Conservation (phyloP, 306 rosid genomes). For the Trichosanthes cucumerina region DNA sequence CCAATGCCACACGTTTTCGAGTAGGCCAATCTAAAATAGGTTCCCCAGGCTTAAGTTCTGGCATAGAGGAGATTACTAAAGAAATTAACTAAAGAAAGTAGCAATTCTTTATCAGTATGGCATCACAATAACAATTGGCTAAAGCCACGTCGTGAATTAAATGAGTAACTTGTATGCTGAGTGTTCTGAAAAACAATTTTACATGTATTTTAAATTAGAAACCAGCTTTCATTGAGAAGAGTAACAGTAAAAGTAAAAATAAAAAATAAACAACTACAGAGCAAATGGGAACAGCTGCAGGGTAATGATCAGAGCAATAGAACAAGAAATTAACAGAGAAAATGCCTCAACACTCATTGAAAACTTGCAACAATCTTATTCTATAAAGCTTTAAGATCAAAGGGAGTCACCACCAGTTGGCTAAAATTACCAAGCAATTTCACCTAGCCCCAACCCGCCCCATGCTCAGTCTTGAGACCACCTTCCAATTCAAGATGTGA, state of each 20-base stretch:
- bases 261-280: background rate
- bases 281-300: background rate
- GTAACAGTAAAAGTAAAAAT: background rate
- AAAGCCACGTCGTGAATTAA: background rate
- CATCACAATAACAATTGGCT: background rate
- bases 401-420: background rate
- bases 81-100: background rate
- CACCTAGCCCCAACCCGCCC: background rate
- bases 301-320: background rate
- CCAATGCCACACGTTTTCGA: slow-evolving; percentile 80
- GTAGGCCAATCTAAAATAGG: slow-evolving; percentile 75
- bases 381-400: background rate
- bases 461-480: too few relatives aligned
- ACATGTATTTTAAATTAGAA: background rate
- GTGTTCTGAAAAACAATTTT: background rate
- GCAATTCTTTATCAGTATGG: slow-evolving; percentile 2
- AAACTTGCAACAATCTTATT: background rate
- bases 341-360: background rate
- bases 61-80: slow-evolving; percentile 15
- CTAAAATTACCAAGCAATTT: background rate
- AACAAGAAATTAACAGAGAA: background rate
- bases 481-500: too few relatives aligned
- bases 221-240: background rate
- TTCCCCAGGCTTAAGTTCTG: slow-evolving; percentile 83
- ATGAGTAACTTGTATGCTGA: background rate